Percentiles rank a stretch among this genome's conserved stretches.
Conservation (phyloP, 2,329 filamentous ascomycete species). For the Clonostachys chloroleuca region DNA sequence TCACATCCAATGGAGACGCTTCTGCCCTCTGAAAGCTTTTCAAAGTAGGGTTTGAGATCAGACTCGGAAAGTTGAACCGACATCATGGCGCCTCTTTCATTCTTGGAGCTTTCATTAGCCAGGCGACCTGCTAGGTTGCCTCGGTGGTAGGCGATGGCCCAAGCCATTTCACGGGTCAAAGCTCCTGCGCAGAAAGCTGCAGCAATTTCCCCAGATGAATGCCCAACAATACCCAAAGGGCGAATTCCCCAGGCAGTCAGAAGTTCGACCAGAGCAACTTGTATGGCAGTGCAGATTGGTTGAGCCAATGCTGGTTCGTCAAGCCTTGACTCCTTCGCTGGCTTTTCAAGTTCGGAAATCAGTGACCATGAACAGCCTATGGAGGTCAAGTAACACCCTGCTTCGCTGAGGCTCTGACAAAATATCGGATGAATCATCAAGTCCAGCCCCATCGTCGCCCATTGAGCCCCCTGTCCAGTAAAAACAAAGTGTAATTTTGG, state of each 20-base stretch:
- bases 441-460: slow-evolving; percentile 8
- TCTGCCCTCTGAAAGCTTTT: not conserved
- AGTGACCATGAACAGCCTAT: slow-evolving; percentile 29
- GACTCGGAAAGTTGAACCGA: slow-evolving; percentile 41
- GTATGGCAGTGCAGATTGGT: slow-evolving; percentile 38
- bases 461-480: slow-evolving; percentile 22
- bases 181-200: slow-evolving; percentile 37
- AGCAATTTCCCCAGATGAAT: slow-evolving; percentile 43
- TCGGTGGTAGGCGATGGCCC: slow-evolving; percentile 44
- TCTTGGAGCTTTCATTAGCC: slow-evolving; percentile 3
- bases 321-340: slow-evolving; percentile 22
- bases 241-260: slow-evolving; percentile 34
- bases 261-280: slow-evolving; percentile 39
- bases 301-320: slow-evolving; percentile 35
- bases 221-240: slow-evolving; percentile 33
- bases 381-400: slow-evolving; percentile 20
- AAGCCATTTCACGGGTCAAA: slow-evolving; percentile 35
- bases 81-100: slow-evolving; percentile 45
- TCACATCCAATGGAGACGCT: slow-evolving; percentile 5
- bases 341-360: slow-evolving; percentile 26
- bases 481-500: slow-evolving; percentile 14
- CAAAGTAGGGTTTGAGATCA: not conserved
- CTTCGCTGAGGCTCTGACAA: slow-evolving; percentile 6
- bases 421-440: slow-evolving; percentile 15
- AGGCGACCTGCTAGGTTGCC: slow-evolving; percentile 15